Evolutionary conservation across 305 asterid species (phyloP).

Genomic region (Fraxinus xanthoxyloides): DNA sequence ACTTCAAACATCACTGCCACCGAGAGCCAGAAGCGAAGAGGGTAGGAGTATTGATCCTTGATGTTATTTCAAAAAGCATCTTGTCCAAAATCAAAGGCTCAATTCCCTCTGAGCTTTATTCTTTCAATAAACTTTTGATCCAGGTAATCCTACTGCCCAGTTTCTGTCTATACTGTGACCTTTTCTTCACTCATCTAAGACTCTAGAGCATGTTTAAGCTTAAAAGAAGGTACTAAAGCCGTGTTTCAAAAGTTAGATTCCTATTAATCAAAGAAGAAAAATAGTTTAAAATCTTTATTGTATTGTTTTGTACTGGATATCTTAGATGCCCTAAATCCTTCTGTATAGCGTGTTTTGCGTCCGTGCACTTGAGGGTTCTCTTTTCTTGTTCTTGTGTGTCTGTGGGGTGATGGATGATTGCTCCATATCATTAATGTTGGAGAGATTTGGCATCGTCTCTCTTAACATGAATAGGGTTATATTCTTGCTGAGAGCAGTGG

Average conservation of each 20-base stretch:
- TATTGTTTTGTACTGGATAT: not conserved
- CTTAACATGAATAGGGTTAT: constrained; percentile 19
- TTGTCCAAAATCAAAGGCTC: constrained; percentile 1
- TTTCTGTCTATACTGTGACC: not conserved
- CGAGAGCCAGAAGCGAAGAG: constrained; percentile 46
- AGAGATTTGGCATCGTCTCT: constrained; percentile 16
- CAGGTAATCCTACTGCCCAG: constrained; percentile 29
- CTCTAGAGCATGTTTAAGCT: not conserved
- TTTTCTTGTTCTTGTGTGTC: not conserved
- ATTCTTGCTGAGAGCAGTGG: constrained; percentile 19
- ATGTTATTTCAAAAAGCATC: constrained; percentile 26
- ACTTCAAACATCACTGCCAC: constrained; percentile 18
- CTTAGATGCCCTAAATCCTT: not conserved
- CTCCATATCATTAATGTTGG: constrained; percentile 33
- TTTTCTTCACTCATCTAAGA: not conserved
- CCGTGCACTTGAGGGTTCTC: constrained; percentile 1
- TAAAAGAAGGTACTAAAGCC: not conserved
- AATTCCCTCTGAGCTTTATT: constrained; percentile 29
- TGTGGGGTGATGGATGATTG: constrained; percentile 33
- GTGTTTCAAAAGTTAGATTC: not conserved
- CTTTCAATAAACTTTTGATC: constrained; percentile 29
- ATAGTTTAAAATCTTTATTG: not conserved
- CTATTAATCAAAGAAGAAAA: not conserved
- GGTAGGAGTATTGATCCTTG: constrained; percentile 46
- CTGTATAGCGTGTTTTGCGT: not conserved